Percentiles rank a stretch among this genome's conserved stretches.
Conservation (phyloP, 2,329 filamentous ascomycete species). For the Paraphaeosphaeria sporulosa region DNA sequence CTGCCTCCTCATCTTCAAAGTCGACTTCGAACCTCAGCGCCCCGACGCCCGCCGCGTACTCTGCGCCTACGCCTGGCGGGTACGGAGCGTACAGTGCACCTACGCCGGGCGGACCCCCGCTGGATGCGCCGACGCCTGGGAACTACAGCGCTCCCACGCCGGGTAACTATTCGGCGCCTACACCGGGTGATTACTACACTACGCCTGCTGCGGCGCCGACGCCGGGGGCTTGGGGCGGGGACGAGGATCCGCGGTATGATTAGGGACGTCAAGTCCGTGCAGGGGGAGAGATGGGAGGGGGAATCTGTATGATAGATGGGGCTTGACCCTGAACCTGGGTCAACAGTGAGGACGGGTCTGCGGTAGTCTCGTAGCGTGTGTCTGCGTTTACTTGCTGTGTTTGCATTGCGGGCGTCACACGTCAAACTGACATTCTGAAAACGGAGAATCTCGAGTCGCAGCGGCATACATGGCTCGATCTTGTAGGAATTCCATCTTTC, state of each 20-base stretch:
- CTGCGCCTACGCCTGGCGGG: constrained; percentile 44
- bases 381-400: not conserved
- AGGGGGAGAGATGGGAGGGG: not conserved
- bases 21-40: constrained; percentile 35
- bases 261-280: too few species aligned
- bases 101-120: constrained; percentile 45
- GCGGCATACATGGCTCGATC: not conserved
- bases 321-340: not conserved
- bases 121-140: constrained; percentile 50
- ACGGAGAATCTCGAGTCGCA: not conserved
- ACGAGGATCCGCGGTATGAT: constrained; percentile 32
- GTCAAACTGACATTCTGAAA: not conserved
- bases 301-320: constrained; percentile 8
- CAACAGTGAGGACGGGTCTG: not conserved
- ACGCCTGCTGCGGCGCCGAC: constrained; percentile 63
- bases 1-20: constrained; percentile 30
- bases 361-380: not conserved
- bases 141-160: constrained; percentile 49
- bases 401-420: not conserved
- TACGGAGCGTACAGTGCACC: constrained; percentile 48
- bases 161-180: constrained; percentile 50
- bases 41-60: constrained; percentile 45
- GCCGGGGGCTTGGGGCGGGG: constrained; percentile 57
- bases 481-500: too few species aligned
- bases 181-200: constrained; percentile 42